A percentile compares a stretch with the other conserved stretches of the same genome.
Evolutionary conservation across 192 early-diverging fungal genomes (phyloP).

Genomic region (Borealophlyctis nickersoniae): DNA sequence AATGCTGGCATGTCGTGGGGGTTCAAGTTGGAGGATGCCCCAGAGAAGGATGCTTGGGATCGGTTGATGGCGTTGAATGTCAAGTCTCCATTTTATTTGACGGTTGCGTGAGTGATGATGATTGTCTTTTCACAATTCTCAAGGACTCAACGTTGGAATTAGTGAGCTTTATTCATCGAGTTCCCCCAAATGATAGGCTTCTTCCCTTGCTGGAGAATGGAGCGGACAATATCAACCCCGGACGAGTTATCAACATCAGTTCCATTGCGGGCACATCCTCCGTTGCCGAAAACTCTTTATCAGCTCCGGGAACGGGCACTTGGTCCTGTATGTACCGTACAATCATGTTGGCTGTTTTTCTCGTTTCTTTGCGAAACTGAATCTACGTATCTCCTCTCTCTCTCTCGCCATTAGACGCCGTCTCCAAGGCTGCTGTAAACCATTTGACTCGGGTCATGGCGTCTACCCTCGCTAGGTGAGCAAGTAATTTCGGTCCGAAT

Average conservation of each 20-base stretch:
- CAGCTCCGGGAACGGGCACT: slow-evolving; percentile 37
- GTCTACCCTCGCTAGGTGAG: slow-evolving; percentile 28
- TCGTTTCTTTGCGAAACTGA: slow-evolving; percentile 2
- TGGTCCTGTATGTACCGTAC: slow-evolving; percentile 36
- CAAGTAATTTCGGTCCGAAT: background rate
- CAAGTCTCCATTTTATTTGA: slow-evolving; percentile 76
- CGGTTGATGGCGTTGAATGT: slow-evolving; percentile 79
- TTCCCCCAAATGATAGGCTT: slow-evolving; percentile 25
- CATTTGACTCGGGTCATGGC: slow-evolving; percentile 50
- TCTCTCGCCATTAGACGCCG: slow-evolving; percentile 25
- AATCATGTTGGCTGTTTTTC: background rate
- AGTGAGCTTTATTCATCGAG: slow-evolving; percentile 2
- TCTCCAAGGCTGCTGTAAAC: slow-evolving; percentile 55
- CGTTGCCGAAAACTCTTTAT: slow-evolving; percentile 32
- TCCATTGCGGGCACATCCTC: slow-evolving; percentile 41
- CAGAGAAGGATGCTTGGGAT: slow-evolving; percentile 56
- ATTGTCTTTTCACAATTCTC: no score
- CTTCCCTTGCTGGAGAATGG: slow-evolving; percentile 63
- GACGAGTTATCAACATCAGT: slow-evolving; percentile 87
- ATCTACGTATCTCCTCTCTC: background rate
- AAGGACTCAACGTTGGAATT: no score
- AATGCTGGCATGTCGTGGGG: slow-evolving; percentile 65
- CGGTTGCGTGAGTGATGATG: slow-evolving; percentile 56
- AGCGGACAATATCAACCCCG: slow-evolving; percentile 50
- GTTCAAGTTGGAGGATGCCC: slow-evolving; percentile 29